These are phyloP conservation scores for Monosporozyma servazzii DNA, from an alignment of 805 yeast genomes.

Conservation along the genomic window DNA sequence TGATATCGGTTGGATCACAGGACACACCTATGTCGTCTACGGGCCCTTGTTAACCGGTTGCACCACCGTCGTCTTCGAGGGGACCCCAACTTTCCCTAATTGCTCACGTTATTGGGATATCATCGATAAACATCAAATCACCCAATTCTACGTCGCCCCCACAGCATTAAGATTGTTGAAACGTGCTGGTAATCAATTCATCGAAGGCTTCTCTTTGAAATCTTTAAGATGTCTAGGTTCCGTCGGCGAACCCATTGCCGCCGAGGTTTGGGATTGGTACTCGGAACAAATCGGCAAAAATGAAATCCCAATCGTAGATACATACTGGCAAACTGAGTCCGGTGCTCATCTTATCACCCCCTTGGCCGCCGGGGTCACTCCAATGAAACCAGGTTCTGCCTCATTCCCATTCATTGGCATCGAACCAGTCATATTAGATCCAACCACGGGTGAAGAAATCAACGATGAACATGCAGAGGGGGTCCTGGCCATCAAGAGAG, in stretches of 20 bases:
- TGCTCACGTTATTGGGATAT: conserved; percentile 75
- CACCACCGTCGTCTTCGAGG: conserved; percentile 74
- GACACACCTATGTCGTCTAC: conserved; percentile 74
- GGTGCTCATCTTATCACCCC: conserved; percentile 77
- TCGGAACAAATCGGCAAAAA: conserved; percentile 61
- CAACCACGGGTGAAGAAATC: conserved; percentile 62
- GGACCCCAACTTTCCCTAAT: conserved; percentile 80
- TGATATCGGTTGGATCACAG: conserved; percentile 88
- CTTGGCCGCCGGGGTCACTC: conserved; percentile 64
- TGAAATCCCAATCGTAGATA: conserved; percentile 65
- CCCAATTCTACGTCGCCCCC: conserved; percentile 79
- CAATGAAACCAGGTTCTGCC: conserved; percentile 81
- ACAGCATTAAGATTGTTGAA: conserved; percentile 71
- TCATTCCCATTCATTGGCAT: conserved; percentile 80
- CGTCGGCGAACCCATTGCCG: conserved; percentile 80
- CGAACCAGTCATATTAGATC: conserved; percentile 63
- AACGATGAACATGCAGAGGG: conserved; percentile 69
- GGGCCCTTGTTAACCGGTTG: conserved; percentile 74
- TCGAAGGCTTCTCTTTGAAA: conserved; percentile 51
- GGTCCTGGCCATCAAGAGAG: conserved; percentile 57
- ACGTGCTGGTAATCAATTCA: conserved; percentile 59
- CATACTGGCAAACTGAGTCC: conserved; percentile 86
- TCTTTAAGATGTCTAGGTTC: conserved; percentile 67
- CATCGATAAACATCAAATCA: conserved; percentile 59
- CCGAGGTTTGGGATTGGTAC: conserved; percentile 86